Conservation (phyloP, 1,139 yeast species). For the Blastobotrys arbuscula region DNA sequence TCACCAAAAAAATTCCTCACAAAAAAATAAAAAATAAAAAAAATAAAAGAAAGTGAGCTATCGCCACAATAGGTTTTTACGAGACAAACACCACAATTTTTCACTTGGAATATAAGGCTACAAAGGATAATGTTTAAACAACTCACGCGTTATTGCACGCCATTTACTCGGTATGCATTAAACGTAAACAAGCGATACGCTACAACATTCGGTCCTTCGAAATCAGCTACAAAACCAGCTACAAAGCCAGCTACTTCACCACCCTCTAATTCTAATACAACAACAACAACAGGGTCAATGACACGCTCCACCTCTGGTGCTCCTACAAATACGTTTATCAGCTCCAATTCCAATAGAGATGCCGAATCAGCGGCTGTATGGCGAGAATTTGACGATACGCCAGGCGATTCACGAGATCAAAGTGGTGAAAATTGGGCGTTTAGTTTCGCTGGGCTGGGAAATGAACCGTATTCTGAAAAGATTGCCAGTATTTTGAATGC, state of each 20-base stretch:
- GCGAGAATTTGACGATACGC: conserved; percentile 15
- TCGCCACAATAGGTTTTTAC: too few species aligned
- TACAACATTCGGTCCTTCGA: not conserved
- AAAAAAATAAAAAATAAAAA: too few species aligned
- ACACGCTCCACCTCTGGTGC: not conserved
- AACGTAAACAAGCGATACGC: not conserved
- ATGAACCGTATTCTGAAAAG: conserved; percentile 60
- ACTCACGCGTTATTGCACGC: too few species aligned
- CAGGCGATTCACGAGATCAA: conserved; percentile 3
- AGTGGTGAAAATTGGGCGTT: conserved; percentile 28
- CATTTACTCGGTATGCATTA: too few species aligned
- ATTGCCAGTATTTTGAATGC: conserved; percentile 55
- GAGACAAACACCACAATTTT: too few species aligned
- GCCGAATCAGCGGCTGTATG: conserved; percentile 11
- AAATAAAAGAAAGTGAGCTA: too few species aligned
- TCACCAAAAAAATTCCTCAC: too few species aligned
- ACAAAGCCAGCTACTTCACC: not conserved
- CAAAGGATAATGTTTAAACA: too few species aligned
- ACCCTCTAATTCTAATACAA: not conserved
- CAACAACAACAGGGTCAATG: not conserved
- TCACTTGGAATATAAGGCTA: too few species aligned
- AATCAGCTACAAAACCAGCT: not conserved
- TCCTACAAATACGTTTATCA: not conserved
- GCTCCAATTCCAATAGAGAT: not conserved
- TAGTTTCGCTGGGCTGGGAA: conserved; percentile 58